Evolutionary conservation across 2,329 filamentous ascomycete genomes (phyloP), one percentile per base, ranked within the genome.

Genomic region (Ophiostoma piceae): DNA sequence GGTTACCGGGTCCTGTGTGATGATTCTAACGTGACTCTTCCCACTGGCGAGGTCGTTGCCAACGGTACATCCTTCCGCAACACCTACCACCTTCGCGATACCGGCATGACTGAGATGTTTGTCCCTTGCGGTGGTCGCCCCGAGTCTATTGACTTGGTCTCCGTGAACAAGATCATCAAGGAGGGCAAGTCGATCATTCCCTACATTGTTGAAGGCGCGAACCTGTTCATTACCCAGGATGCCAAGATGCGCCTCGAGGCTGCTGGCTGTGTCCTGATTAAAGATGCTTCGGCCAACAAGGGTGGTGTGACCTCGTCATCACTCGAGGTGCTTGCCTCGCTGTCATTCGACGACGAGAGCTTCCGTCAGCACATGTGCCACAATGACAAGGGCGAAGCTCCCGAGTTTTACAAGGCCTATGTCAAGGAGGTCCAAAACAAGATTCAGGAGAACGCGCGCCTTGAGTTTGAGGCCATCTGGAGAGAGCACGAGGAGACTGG

Each of bases 381-480:
- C 73, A 88, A 93, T 74, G 77, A 78, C 54, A 77, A 79, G 69
- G 95, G 92, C 68, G 87, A 89, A 67, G 88, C 89, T 1, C 95
- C 95, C 0, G 86, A 89, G 67, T 99, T 99, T 84, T 99, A 99
- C 86, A 85, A 94, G 77, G 87, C 88, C 62, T 99, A 99, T 76
- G 95, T 99, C 75, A 91, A 90, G 78, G 87, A 93, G 76, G 95
- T 99, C 2, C 95, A 99, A 81, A 86, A 87, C 73, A 93, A 90
- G 77, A 98, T 99, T 78, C 88, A 92, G 79, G 88, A 93, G 75
- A 99, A 99, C 75, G 95, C 95, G 2, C 84, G 88, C 19, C 88
- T 99, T 47, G 95, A 99, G 80, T 99, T 99, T 75, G 95, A 99
- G 82, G 95, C 95, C 62, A 96, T 99, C 81, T 99, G 95, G 95